phyloP scores from a whole-genome alignment of 805 yeast species.

The Kregervanrija delftensis region DNA sequence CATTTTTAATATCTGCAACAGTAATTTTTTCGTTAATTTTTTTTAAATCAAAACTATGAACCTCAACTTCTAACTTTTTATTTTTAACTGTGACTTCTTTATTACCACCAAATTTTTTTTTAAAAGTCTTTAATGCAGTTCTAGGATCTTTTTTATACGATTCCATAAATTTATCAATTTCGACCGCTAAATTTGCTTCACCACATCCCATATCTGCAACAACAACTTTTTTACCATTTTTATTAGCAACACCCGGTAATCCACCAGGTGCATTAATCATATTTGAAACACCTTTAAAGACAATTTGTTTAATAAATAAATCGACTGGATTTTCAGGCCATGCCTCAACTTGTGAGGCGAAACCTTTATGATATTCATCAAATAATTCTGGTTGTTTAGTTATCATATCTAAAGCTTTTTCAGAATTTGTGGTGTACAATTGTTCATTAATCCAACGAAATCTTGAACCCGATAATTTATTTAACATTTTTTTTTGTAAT shows the following conservation, averaged over 20 bases:
- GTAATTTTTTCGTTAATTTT: slow-evolving; percentile 85
- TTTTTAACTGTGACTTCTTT: slow-evolving; percentile 13
- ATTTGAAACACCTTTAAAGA: slow-evolving; percentile 50
- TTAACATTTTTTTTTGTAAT: slow-evolving; percentile 91
- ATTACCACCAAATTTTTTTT: slow-evolving; percentile 20
- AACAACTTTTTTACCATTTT: slow-evolving; percentile 47
- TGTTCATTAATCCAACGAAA: slow-evolving; percentile 98
- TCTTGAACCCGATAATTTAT: slow-evolving; percentile 87
- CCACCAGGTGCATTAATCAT: slow-evolving; percentile 91
- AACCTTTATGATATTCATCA: slow-evolving; percentile 93
- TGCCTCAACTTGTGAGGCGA: slow-evolving; percentile 86
- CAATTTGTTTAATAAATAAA: slow-evolving; percentile 69
- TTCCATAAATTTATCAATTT: slow-evolving; percentile 44
- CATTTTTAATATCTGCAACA: slow-evolving; percentile 92
- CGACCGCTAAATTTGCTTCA: slow-evolving; percentile 80
- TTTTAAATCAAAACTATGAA: slow-evolving; percentile 88
- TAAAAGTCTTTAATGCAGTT: slow-evolving; percentile 24
- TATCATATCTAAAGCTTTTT: slow-evolving; percentile 66
- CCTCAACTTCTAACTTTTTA: slow-evolving; percentile 40
- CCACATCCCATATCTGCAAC: slow-evolving; percentile 99
- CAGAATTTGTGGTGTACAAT: slow-evolving; percentile 80
- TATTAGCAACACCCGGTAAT: slow-evolving; percentile 61
- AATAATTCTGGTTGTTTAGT: slow-evolving; percentile 79
- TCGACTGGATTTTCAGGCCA: slow-evolving; percentile 99
- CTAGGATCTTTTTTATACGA: slow-evolving; percentile 23